Conservation (phyloP, 2,329 filamentous ascomycete species). For the Xylaria sp. region DNA sequence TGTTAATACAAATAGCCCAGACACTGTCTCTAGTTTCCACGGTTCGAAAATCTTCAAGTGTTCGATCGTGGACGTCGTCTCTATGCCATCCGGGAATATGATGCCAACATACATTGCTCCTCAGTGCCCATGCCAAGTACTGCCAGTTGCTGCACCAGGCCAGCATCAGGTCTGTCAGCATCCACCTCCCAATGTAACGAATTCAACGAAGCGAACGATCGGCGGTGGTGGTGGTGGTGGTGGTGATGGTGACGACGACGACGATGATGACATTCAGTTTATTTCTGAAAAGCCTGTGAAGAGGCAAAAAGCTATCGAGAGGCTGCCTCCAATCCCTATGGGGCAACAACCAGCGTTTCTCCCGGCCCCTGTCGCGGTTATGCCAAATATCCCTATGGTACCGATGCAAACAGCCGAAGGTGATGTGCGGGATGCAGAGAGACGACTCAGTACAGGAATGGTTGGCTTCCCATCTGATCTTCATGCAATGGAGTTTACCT, state of each 20-base stretch:
- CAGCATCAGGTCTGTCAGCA: not conserved
- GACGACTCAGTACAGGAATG: constrained; percentile 33
- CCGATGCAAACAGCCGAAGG: constrained; percentile 1
- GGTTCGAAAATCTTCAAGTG: not conserved
- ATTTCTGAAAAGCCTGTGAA: constrained; percentile 41
- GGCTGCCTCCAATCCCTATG: constrained; percentile 2
- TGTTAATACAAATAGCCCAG: constrained; percentile 21
- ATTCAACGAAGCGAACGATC: constrained; percentile 27
- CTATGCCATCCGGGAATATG: constrained; percentile 8
- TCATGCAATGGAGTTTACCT: constrained; percentile 27
- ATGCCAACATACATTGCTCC: constrained; percentile 16
- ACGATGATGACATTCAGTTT: constrained; percentile 41
- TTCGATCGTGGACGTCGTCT: not conserved
- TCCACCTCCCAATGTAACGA: not conserved
- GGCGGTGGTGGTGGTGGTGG: constrained; percentile 23
- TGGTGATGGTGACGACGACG: too few species aligned
- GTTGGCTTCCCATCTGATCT: constrained; percentile 28
- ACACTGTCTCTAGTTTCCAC: not conserved
- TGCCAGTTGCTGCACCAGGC: not conserved
- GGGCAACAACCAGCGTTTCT: not conserved
- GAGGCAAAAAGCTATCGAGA: constrained; percentile 31
- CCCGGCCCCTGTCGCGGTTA: not conserved
- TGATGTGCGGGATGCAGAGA: constrained; percentile 23
- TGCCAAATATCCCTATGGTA: constrained; percentile 3
- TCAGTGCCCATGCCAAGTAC: constrained; percentile 8